Percentiles rank a stretch among this genome's conserved stretches.
Evolutionary conservation across 768 basidiomycete species (phyloP).

Genomic region (Kwoniella mangroviensis): DNA sequence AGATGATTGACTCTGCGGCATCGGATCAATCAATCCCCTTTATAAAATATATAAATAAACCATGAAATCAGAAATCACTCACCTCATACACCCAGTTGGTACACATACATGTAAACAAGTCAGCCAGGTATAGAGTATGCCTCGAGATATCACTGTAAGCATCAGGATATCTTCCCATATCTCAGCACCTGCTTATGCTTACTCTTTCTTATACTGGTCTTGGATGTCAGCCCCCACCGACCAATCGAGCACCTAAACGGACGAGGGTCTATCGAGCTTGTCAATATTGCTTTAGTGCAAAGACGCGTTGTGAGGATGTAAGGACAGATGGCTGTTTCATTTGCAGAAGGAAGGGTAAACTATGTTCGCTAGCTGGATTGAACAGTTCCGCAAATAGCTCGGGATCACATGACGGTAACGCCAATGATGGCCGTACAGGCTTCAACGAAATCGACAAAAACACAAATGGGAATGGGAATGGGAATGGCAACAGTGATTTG

Average conservation of each 20-base stretch:
- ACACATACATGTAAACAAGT: too few species aligned
- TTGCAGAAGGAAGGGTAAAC: constrained; percentile 29
- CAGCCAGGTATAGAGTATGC: neutral
- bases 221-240: neutral
- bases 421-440: too few species aligned
- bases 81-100: too few species aligned
- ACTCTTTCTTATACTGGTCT: neutral
- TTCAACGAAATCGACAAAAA: too few species aligned
- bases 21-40: too few species aligned
- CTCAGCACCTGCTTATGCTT: neutral
- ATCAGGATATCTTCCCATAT: too few species aligned
- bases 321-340: constrained; percentile 26
- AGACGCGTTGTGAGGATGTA: constrained; percentile 40
- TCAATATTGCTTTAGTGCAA: constrained; percentile 29
- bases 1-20: too few species aligned
- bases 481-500: neutral
- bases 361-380: constrained; percentile 24
- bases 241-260: constrained; percentile 7
- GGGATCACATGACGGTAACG: neutral
- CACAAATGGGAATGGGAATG: neutral
- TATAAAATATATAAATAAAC: too few species aligned
- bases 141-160: constrained; percentile 3
- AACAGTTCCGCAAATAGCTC: neutral
- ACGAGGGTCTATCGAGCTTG: constrained; percentile 34
- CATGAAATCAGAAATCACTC: too few species aligned